phyloP scores from a whole-genome alignment of 345 rosid genomes.

The Anacardium occidentale region DNA sequence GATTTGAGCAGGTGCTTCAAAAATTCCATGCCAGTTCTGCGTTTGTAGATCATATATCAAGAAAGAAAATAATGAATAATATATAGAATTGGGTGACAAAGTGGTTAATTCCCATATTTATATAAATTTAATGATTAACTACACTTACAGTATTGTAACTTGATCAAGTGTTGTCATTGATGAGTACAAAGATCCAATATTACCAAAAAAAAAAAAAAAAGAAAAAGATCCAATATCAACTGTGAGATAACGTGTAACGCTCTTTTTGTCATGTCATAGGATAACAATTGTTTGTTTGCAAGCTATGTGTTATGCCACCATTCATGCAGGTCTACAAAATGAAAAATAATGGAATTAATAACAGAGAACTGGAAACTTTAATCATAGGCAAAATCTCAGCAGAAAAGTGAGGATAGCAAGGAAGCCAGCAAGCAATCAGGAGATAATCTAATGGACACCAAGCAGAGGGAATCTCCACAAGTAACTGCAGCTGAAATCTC shows the following conservation, averaged over 20 bases:
- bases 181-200: background rate
- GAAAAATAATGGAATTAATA: no score
- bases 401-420: no score
- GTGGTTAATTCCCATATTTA: background rate
- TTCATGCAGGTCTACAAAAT: no score
- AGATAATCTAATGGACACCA: no score
- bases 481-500: no score
- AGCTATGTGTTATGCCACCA: background rate
- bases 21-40: constrained; percentile 3
- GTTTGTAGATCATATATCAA: background rate
- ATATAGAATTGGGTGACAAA: background rate
- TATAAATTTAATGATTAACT: background rate
- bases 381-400: no score
- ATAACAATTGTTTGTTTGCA: background rate
- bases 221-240: background rate
- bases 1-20: background rate
- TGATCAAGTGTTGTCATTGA: background rate
- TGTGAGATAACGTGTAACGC: background rate
- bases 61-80: background rate
- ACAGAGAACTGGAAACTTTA: no score
- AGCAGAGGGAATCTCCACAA: no score
- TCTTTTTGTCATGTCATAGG: background rate
- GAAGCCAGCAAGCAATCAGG: no score
- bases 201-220: no score
- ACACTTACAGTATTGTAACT: background rate